Conservation (phyloP, 352 stramenopile species). For the Elongisporangium senticosum region DNA sequence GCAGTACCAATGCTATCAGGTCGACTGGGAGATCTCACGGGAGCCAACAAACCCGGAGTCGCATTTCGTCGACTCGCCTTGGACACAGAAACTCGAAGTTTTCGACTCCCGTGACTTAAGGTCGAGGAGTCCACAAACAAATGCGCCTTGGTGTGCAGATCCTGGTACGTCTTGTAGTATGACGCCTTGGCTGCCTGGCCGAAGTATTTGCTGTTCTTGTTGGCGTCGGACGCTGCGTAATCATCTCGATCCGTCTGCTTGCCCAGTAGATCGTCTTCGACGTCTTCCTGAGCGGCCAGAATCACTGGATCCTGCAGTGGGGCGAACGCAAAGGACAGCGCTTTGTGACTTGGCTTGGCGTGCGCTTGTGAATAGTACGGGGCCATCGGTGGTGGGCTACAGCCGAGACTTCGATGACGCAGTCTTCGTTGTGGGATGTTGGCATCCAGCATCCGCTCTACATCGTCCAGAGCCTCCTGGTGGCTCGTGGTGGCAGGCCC, state of each 20-base stretch:
- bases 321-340: constrained; percentile 29
- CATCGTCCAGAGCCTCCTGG: constrained; percentile 36
- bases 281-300: constrained; percentile 16
- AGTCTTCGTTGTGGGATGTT: constrained; percentile 23
- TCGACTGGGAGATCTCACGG: not conserved
- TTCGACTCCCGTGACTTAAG: not conserved
- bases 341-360: not conserved
- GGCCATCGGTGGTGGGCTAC: constrained; percentile 7
- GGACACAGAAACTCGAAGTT: constrained; percentile 6
- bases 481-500: constrained; percentile 17
- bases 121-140: constrained; percentile 31
- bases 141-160: constrained; percentile 51
- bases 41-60: constrained; percentile 12
- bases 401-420: constrained; percentile 10
- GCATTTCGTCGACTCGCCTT: constrained; percentile 11
- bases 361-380: constrained; percentile 2
- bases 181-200: constrained; percentile 24
- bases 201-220: constrained; percentile 44
- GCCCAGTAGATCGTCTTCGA: constrained; percentile 11
- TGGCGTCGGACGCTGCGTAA: constrained; percentile 5
- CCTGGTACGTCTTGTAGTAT: constrained; percentile 56
- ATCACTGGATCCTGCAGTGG: constrained; percentile 32
- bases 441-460: constrained; percentile 42
- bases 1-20: not conserved
- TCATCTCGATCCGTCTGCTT: not conserved